Percentiles rank a stretch among this genome's conserved stretches.
Evolutionary conservation across 1,139 yeast species (phyloP).

Genomic region (Pichia sp.): DNA sequence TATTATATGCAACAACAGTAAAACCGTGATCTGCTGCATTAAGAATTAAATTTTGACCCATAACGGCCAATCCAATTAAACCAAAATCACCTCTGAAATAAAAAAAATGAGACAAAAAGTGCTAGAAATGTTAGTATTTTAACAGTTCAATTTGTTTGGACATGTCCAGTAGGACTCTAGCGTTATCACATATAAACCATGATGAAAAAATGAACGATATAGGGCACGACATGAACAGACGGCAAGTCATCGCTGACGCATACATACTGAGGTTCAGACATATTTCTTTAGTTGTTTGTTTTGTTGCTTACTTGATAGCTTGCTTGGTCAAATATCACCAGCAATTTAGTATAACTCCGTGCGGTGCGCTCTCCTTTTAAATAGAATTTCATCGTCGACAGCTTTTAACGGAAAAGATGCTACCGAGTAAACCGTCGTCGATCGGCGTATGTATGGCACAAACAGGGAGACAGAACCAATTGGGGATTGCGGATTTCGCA

Average conservation of each 20-base stretch:
- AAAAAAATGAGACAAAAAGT: background rate
- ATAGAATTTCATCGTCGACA: background rate
- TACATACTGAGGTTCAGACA: constrained; percentile 14
- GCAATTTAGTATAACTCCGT: background rate
- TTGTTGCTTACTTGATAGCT: background rate
- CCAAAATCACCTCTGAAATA: constrained; percentile 83
- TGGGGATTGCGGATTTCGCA: too few relatives aligned
- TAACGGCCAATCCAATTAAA: constrained; percentile 98
- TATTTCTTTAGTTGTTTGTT: background rate
- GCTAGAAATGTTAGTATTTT: background rate
- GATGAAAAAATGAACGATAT: too few relatives aligned
- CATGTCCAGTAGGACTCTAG: background rate
- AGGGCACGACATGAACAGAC: background rate
- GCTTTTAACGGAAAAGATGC: background rate
- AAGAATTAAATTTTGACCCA: constrained; percentile 98
- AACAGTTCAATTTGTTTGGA: background rate
- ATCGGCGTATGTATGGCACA: background rate
- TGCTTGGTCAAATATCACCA: background rate
- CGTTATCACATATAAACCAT: background rate
- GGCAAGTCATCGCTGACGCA: too few relatives aligned
- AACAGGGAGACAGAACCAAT: too few relatives aligned
- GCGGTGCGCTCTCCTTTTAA: background rate
- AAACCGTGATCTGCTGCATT: constrained; percentile 98
- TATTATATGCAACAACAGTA: constrained; percentile 97
- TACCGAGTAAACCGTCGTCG: background rate